Evolutionary conservation across 2,329 filamentous ascomycete genomes (phyloP).

Genomic region (Nothophoma quercina): DNA sequence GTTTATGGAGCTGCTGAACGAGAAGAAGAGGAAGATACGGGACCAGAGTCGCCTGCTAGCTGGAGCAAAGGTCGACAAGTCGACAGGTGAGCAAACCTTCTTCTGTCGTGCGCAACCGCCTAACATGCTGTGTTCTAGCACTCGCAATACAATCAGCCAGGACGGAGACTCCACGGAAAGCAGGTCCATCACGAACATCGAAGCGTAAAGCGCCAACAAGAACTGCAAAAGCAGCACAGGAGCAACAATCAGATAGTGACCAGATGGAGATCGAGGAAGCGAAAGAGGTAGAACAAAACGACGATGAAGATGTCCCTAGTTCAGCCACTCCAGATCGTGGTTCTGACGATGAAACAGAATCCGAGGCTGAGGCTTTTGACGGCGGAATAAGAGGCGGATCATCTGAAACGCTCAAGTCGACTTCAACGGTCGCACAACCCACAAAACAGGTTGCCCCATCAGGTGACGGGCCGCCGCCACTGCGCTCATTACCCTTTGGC

Average conservation of each 20-base stretch:
- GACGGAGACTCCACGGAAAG: constrained; percentile 37
- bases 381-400: constrained; percentile 18
- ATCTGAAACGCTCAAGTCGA: constrained; percentile 29
- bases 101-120: neutral
- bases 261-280: constrained; percentile 43
- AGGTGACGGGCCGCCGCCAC: constrained; percentile 39
- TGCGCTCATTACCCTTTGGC: constrained; percentile 46
- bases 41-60: constrained; percentile 72
- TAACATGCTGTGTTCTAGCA: constrained; percentile 26
- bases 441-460: constrained; percentile 22
- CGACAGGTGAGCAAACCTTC: constrained; percentile 32
- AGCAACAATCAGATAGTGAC: constrained; percentile 39
- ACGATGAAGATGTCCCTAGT: constrained; percentile 31
- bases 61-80: constrained; percentile 57
- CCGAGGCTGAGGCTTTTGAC: constrained; percentile 34
- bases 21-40: constrained; percentile 81
- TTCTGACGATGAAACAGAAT: constrained; percentile 48
- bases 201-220: constrained; percentile 47
- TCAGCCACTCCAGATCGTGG: constrained; percentile 44
- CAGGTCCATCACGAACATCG: constrained; percentile 43
- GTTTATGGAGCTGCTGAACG: constrained; percentile 74
- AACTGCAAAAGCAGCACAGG: constrained; percentile 25
- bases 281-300: constrained; percentile 37
- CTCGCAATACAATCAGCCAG: constrained; percentile 37
- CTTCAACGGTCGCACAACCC: constrained; percentile 26